A percentile compares a stretch with the other conserved stretches of the same genome.
These are phyloP conservation scores for Mikania micrantha DNA, from an alignment of 129 eudicot species.

Conservation along the genomic window DNA sequence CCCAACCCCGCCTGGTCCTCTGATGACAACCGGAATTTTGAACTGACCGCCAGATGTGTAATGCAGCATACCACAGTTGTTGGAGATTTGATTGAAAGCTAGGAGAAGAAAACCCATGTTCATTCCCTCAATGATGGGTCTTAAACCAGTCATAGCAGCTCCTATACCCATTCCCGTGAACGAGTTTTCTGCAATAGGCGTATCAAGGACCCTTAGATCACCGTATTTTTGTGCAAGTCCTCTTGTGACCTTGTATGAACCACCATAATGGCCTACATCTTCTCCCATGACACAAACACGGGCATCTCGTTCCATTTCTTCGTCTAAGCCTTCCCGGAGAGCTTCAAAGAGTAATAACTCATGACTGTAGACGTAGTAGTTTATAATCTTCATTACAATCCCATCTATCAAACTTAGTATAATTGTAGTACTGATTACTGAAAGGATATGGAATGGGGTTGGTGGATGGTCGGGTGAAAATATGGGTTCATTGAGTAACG, in stretches of 20 bases:
- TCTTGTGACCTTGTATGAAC: slow-evolving; percentile 92
- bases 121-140: slow-evolving; percentile 88
- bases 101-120: slow-evolving; percentile 90
- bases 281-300: slow-evolving; percentile 93
- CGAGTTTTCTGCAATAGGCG: slow-evolving; percentile 87
- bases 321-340: slow-evolving; percentile 94
- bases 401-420: neutral
- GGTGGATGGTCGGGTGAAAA: neutral
- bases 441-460: neutral
- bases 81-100: slow-evolving; percentile 92
- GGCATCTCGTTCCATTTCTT: slow-evolving; percentile 91
- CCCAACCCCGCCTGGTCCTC: slow-evolving; percentile 98
- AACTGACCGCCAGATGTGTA: slow-evolving; percentile 97
- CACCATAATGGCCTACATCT: slow-evolving; percentile 98
- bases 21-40: slow-evolving; percentile 80
- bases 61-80: slow-evolving; percentile 98
- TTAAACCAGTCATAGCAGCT: slow-evolving; percentile 83
- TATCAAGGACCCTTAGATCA: slow-evolving; percentile 81
- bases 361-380: slow-evolving; percentile 46
- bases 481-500: neutral
- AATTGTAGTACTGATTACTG: neutral
- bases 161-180: slow-evolving; percentile 91
- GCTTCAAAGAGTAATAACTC: slow-evolving; percentile 95
- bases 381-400: neutral
- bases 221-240: slow-evolving; percentile 86